Evolutionary conservation across 495 filamentous ascomycete species (phyloP).

Genomic region (Thermochaetoides thermophila): DNA sequence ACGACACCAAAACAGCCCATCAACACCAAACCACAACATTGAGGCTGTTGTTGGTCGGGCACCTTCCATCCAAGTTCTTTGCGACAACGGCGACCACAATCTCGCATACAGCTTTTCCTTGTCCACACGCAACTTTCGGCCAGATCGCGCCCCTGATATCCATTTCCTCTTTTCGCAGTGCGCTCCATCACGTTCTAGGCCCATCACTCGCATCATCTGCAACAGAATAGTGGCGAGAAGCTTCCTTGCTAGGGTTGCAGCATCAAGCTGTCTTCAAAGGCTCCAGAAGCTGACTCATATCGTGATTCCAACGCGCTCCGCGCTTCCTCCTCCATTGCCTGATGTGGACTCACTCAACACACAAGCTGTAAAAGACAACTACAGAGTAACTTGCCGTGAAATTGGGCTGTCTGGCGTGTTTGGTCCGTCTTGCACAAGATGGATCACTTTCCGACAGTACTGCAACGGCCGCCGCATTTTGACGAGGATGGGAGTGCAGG

Average conservation of each 20-base stretch:
- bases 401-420: conserved; percentile 5
- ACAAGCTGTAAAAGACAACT: conserved; percentile 14
- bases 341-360: conserved; percentile 18
- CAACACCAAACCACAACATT: neutral
- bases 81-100: too few relatives aligned
- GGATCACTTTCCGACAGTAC: conserved; percentile 33
- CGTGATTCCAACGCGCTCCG: conserved; percentile 7
- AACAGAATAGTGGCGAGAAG: too few relatives aligned
- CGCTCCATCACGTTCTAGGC: too few relatives aligned
- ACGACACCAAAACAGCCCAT: conserved; percentile 2
- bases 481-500: conserved; percentile 26
- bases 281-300: too few relatives aligned
- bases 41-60: neutral
- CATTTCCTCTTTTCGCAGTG: too few relatives aligned
- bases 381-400: conserved; percentile 9
- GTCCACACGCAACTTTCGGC: too few relatives aligned
- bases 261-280: too few relatives aligned
- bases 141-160: too few relatives aligned
- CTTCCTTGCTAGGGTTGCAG: too few relatives aligned
- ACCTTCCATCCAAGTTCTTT: conserved; percentile 2
- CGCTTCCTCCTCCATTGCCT: conserved; percentile 10
- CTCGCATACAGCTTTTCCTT: too few relatives aligned
- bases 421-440: too few relatives aligned
- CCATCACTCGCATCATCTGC: too few relatives aligned
- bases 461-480: conserved; percentile 28